These are phyloP conservation scores for Hemileia vastatrix DNA, from an alignment of 1,284 basidiomycete species.

Conservation along the genomic window DNA sequence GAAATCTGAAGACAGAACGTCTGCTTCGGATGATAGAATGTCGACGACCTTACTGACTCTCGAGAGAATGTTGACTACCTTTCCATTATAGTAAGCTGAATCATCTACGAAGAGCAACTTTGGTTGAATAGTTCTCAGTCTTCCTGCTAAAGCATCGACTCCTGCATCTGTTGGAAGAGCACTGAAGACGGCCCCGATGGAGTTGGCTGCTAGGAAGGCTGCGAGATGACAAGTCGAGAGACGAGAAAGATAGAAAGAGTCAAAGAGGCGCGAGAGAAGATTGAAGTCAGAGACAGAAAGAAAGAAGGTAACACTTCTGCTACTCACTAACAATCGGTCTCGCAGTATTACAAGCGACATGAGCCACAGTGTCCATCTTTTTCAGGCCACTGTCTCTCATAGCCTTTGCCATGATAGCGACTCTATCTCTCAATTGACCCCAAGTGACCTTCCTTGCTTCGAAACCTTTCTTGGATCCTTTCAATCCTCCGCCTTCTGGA, in stretches of 20 bases:
- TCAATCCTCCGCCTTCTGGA: slow-evolving; percentile 22
- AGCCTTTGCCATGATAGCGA: slow-evolving; percentile 26
- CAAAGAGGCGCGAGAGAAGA: too few species aligned
- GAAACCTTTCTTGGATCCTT: slow-evolving; percentile 2
- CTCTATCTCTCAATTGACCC: slow-evolving; percentile 28
- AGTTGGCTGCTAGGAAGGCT: slow-evolving; percentile 26
- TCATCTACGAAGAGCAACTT: slow-evolving; percentile 32
- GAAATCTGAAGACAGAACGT: not conserved
- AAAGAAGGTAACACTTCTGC: not conserved
- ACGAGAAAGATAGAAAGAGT: too few species aligned
- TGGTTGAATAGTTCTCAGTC: slow-evolving; percentile 28
- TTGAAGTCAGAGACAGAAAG: too few species aligned
- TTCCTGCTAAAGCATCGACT: slow-evolving; percentile 26
- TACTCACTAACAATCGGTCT: slow-evolving; percentile 23
- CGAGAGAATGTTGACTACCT: slow-evolving; percentile 26
- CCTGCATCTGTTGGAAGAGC: slow-evolving; percentile 31
- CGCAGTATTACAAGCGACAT: slow-evolving; percentile 27
- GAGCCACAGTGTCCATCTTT: slow-evolving; percentile 26
- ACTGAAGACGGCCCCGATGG: slow-evolving; percentile 31
- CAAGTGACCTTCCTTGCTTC: slow-evolving; percentile 21
- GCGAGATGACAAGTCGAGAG: too few species aligned
- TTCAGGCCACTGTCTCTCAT: slow-evolving; percentile 26
- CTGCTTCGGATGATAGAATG: slow-evolving; percentile 19
- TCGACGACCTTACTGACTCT: slow-evolving; percentile 25
- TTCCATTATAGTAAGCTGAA: slow-evolving; percentile 29